A percentile compares a stretch with the other conserved stretches of the same genome.
phyloP scores from a whole-genome alignment of 352 stramenopile genomes.

The Phytophthora foliorum region DNA sequence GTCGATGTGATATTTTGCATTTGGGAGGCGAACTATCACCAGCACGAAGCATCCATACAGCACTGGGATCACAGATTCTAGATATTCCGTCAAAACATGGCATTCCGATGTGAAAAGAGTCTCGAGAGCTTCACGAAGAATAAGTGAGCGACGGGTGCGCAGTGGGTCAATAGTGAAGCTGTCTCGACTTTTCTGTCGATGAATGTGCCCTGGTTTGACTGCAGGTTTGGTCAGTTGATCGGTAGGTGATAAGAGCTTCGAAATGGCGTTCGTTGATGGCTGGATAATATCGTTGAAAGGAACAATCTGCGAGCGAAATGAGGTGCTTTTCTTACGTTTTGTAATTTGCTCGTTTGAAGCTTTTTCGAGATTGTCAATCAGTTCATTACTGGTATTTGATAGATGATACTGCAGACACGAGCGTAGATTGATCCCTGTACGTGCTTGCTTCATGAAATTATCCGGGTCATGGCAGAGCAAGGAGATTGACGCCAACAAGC shows the following conservation, averaged over 20 bases:
- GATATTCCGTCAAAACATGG: constrained; percentile 41
- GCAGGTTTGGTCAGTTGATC: background rate
- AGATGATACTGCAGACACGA: background rate
- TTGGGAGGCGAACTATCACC: constrained; percentile 25
- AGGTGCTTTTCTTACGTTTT: background rate
- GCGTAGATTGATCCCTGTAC: background rate
- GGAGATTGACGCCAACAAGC: background rate
- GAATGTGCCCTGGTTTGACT: background rate
- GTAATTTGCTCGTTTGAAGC: background rate
- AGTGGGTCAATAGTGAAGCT: background rate
- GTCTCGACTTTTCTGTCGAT: background rate
- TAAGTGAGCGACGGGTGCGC: background rate
- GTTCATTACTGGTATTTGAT: background rate
- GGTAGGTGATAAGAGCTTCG: background rate
- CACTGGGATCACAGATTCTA: constrained; percentile 39
- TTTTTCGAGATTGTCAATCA: background rate
- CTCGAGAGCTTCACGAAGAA: background rate
- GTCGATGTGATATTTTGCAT: constrained; percentile 14
- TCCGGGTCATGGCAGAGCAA: background rate
- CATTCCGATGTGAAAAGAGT: constrained; percentile 37
- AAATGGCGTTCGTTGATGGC: background rate
- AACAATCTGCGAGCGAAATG: background rate
- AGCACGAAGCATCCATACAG: constrained; percentile 26
- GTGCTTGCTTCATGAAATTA: background rate
- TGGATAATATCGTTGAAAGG: background rate